phyloP scores from a whole-genome alignment of 148 eudicot species.

The Camellia japonica region DNA sequence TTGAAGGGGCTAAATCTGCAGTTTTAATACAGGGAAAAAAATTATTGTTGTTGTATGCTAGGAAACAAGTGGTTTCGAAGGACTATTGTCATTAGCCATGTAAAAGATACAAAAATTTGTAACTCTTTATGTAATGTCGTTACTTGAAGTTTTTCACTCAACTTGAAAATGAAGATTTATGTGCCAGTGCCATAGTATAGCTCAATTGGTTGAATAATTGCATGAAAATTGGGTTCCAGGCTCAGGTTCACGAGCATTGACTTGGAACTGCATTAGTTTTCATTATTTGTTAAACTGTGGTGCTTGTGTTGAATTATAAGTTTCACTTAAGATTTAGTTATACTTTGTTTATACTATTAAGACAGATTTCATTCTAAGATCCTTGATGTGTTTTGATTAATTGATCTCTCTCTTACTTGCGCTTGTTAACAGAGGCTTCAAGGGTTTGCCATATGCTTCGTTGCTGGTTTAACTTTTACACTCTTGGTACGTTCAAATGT shows the following conservation, averaged over 20 bases:
- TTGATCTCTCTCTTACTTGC: constrained; percentile 10
- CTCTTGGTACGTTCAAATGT: constrained; percentile 67
- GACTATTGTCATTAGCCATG: not conserved
- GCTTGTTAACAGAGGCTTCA: constrained; percentile 63
- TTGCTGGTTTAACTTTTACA: constrained; percentile 79
- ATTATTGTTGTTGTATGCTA: not conserved
- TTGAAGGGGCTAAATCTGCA: not conserved
- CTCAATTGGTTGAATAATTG: not conserved
- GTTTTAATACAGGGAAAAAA: not conserved
- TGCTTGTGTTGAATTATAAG: constrained; percentile 1
- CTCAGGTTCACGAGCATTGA: not conserved
- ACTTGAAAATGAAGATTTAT: not conserved
- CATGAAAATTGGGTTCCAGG: not conserved
- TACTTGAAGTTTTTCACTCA: no score
- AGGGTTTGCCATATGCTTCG: constrained; percentile 89
- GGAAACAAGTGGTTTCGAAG: not conserved
- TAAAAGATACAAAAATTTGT: no score
- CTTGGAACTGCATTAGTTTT: not conserved
- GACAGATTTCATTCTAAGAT: not conserved
- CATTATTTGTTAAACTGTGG: not conserved
- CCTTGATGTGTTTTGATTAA: constrained; percentile 5
- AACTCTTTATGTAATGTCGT: no score
- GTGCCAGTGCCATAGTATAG: not conserved
- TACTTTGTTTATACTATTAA: not conserved
- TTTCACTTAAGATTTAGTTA: not conserved